Conservation (phyloP, 2,329 filamentous ascomycete species). For the Aspergillus puulaauensis region DNA sequence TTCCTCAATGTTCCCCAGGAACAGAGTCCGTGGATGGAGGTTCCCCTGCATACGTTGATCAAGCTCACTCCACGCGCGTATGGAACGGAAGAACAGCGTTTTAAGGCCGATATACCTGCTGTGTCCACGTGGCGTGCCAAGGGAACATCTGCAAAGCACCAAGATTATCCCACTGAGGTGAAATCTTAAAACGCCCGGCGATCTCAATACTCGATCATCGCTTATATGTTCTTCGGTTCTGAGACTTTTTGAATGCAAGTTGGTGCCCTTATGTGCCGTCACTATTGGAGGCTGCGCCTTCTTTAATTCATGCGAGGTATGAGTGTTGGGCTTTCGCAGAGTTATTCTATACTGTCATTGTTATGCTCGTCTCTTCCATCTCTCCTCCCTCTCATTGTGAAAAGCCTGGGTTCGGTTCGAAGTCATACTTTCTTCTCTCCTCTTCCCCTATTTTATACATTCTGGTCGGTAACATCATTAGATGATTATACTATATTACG, state of each 20-base stretch:
- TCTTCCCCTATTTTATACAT: not conserved
- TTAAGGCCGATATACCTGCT: constrained; percentile 87
- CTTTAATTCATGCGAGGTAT: not conserved
- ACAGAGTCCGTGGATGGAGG: constrained; percentile 96
- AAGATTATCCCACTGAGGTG: constrained; percentile 42
- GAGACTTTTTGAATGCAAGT: not conserved
- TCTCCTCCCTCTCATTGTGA: not conserved
- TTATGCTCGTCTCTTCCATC: not conserved
- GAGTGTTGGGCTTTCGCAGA: not conserved
- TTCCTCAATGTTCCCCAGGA: constrained; percentile 97
- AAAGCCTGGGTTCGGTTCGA: not conserved
- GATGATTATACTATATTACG: constrained; percentile 2
- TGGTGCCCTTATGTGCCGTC: not conserved
- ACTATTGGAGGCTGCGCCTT: constrained; percentile 13
- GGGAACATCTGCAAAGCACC: constrained; percentile 87
- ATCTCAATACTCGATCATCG: not conserved
- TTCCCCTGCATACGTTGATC: constrained; percentile 92
- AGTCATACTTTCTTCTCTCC: not conserved
- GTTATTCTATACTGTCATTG: not conserved
- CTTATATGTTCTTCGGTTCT: not conserved
- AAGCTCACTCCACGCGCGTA: constrained; percentile 95
- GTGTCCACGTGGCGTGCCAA: constrained; percentile 96
- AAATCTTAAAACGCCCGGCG: constrained; percentile 9
- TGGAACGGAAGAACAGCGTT: constrained; percentile 83
- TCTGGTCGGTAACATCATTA: not conserved